These are phyloP conservation scores for Trifolium repens DNA, from an alignment of 306 rosid species.

Conservation along the genomic window DNA sequence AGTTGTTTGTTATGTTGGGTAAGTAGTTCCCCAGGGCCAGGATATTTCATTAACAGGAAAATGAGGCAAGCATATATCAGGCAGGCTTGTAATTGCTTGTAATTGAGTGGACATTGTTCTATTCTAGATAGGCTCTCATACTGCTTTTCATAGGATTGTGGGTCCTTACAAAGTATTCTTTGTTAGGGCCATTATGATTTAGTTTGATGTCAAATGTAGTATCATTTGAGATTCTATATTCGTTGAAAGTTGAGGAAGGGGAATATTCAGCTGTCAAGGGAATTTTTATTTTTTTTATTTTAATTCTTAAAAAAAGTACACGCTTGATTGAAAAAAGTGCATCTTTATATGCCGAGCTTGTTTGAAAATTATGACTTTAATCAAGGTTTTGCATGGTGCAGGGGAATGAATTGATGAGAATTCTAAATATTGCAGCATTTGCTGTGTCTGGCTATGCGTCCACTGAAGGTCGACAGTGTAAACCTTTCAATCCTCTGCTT, in stretches of 20 bases:
- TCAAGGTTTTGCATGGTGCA: constrained; percentile 59
- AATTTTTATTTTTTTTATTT: neutral
- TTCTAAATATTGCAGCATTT: constrained; percentile 88
- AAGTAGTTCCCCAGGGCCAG: neutral
- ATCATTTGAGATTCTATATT: neutral
- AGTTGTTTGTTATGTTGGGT: constrained; percentile 22
- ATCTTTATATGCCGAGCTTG: constrained; percentile 23
- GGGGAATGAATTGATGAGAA: constrained; percentile 98
- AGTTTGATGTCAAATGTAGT: constrained; percentile 37
- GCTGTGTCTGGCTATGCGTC: constrained; percentile 99
- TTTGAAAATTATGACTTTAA: constrained; percentile 44
- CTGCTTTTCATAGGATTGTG: constrained; percentile 4
- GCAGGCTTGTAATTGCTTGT: constrained; percentile 23
- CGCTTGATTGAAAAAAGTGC: neutral
- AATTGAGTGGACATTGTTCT: constrained; percentile 16
- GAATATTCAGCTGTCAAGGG: constrained; percentile 21
- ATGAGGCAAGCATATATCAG: constrained; percentile 5
- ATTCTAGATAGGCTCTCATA: neutral
- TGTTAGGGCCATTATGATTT: neutral
- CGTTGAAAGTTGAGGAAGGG: constrained; percentile 37
- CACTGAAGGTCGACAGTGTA: constrained; percentile 97
- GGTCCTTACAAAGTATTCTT: constrained; percentile 22
- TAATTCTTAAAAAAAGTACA: neutral
- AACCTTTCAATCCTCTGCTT: constrained; percentile 97
- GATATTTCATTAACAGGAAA: constrained; percentile 17